Evolutionary conservation across 208 protist species (phyloP), one percentile per base, ranked within the genome.

Genomic region (Phytomonas serpens): DNA sequence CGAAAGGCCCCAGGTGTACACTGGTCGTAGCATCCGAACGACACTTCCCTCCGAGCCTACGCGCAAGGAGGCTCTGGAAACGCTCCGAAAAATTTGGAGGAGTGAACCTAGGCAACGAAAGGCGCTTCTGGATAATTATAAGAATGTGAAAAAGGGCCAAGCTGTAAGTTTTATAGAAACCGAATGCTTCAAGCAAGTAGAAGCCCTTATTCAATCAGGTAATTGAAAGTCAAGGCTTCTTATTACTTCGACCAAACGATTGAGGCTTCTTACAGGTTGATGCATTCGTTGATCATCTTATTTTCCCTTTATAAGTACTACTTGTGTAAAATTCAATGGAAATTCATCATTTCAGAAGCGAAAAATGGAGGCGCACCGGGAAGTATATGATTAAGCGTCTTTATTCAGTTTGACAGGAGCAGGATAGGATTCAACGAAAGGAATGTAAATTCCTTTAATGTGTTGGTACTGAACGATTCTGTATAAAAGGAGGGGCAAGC

Each of bases 31-130:
- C n/a, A 76, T 93, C 6, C 74, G 71, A 33, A 73, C 75, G 40
- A 40, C 75, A 37, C 65, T 90, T n/a, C 88, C 88, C 13, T 70
- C 77, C 29, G 85, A 91, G 76, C 71, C 72, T 5, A 85, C 84
- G 2, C 77, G 79, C 64, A 81, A 80, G 42, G 77, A 89, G 2
- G 71, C 80, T 5, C 77, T 93, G 27, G 88, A 90, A 68, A 47
- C 80, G 3, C 84, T 93, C 7, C 81, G 81, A 38, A 64, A 64
- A 27, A 90, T 90, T 75, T 93, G 88, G 88, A 74, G 79, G 19
- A 78, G 80, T 47, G 74, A 75, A 30, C 61, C 52, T 13, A 68
- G 34, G 52, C 80, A 85, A 61, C 77, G 77, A 33, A 69, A 51
- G 23, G 61, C 40, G 5, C 67, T 86, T 19, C 79, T 84, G 29